Base-by-base conservation (phyloP, 2,329 filamentous ascomycete genomes). In the Bipolaris sorokiniana region DNA sequence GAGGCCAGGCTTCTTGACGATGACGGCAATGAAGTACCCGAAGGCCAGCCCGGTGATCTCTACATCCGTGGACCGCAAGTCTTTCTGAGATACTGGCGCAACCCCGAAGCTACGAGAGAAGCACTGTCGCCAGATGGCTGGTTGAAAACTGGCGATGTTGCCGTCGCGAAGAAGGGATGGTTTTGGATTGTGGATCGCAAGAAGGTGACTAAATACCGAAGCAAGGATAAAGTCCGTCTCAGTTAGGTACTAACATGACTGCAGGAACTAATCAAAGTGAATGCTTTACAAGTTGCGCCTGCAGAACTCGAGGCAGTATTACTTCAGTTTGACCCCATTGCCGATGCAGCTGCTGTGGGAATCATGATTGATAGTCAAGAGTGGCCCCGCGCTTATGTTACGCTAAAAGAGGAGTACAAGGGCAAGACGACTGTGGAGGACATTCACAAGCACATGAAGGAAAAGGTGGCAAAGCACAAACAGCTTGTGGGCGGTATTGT, bases 341-440 rank as follows among this genome's bases (percentile, higher is more conserved):
- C 81, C 3, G 83, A 86, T 63, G 83, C 82, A 7, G 84, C 83
- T 5, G 83, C 81, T 0, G 82, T 85, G 1, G 83, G 84, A 18
- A 81, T 84, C 50, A 78, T 73, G n/a, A 58, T 83, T 71, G 72
- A 81, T 34, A 78, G 76, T 18, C 77, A 83, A 36, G 83, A 85
- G 65, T 81, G 76, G 71, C 83, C 83, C 2, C 77, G 83, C 20
- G 84, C 82, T 1, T 86, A 86, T 58, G 78, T 86, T 3, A 75
- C 75, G 1, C 59, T 84, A 13, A 82, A 83, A 53, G 80, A 81
- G n/a, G 65, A 76, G 3, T 78, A 77, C 4, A 80, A 76, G 64
- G 66, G 64, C 31, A 79, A 67, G 42, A 59, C 64, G 9, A 69
- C 61, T 0, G 64, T 63, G 18, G 62, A 66, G 5, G 54, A 74